Base-by-base conservation (phyloP, 2,329 filamentous ascomycete species). In the Monilinia polystroma region DNA sequence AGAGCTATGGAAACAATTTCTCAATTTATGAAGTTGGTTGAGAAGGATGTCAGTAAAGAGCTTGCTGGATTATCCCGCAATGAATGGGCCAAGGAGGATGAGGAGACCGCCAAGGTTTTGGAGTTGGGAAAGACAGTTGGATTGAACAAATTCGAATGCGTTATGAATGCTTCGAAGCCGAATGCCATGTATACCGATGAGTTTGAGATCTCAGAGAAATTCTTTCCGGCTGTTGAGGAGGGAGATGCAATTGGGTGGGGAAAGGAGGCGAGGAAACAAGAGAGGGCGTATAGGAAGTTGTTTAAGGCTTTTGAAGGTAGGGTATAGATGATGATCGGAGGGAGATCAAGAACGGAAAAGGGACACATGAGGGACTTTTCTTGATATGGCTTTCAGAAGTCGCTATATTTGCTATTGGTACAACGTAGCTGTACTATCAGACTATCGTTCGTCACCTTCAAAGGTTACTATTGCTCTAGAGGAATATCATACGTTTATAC, bases 211-310 rank as follows among this genome's bases (percentile, higher is more conserved):
- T n/a, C 23, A 23, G 35, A 66, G 14, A 52, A 26, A 20, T n/a
- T 63, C 7, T 66, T 43, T 7, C 58, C 57, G 2, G 11, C 4
- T 29, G 18, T 53, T 47, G 51, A 52, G 2, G 49, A 26, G 23
- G 41, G 10, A 5, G n/a, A 23, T 14, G 18, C 3, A 10, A 8
- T 63, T 56, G 65, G 65, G 3, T 66, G 65, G 65, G 65, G 58
- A 1, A 63, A 51, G 52, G 58, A 64, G 57, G 65, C 58, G 6
- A 66, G 32, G 58, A 66, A 35, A 51, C 65, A 66, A 16, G 29
- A 29, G 43, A 66, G 45, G 23, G 62, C 53, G 1, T 35, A 55
- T 45, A 65, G 43, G 49, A 68, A 62, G 29, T 56, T 66, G 45
- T 45, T 55, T 8, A 63, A 41, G 23, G 12, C 52, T 41, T 53